These are phyloP conservation scores for Fusarium decemcellulare DNA, from an alignment of 2,329 filamentous ascomycete species.

Conservation along the genomic window DNA sequence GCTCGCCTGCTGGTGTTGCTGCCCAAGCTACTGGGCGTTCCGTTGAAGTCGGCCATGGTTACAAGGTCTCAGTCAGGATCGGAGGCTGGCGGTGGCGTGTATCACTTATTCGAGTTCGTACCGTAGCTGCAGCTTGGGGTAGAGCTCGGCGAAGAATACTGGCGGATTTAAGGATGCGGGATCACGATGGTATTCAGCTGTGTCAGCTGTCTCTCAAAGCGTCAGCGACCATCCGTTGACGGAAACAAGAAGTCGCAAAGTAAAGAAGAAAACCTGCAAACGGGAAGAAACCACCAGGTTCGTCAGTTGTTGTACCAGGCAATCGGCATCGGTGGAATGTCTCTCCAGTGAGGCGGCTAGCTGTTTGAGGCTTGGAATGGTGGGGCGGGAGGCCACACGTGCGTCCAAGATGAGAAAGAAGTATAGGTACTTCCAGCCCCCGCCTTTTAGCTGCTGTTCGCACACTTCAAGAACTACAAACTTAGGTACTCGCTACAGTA, in stretches of 20 bases:
- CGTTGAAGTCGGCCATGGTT: conserved; percentile 48
- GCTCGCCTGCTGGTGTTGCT: conserved; percentile 49
- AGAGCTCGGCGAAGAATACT: conserved; percentile 14
- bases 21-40: conserved; percentile 44
- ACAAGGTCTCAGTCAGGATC: conserved; percentile 10
- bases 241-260: conserved; percentile 4
- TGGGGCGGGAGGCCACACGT: conserved; percentile 20
- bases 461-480: too few species aligned
- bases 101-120: background rate
- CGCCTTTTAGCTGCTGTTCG: background rate
- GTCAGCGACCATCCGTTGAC: conserved; percentile 23
- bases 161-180: conserved; percentile 10
- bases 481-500: conserved; percentile 8
- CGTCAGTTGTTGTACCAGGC: conserved; percentile 33
- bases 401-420: background rate
- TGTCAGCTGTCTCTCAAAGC: conserved; percentile 32
- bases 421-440: conserved; percentile 21
- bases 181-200: conserved; percentile 24
- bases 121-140: conserved; percentile 3
- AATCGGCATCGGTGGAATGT: conserved; percentile 39
- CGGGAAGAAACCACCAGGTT: conserved; percentile 18
- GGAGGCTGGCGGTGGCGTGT: conserved; percentile 32
- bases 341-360: conserved; percentile 32
- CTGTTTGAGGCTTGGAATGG: conserved; percentile 31
- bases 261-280: conserved; percentile 25